Conservation (phyloP, 495 filamentous ascomycete species). For the Glarea lozoyensis region DNA sequence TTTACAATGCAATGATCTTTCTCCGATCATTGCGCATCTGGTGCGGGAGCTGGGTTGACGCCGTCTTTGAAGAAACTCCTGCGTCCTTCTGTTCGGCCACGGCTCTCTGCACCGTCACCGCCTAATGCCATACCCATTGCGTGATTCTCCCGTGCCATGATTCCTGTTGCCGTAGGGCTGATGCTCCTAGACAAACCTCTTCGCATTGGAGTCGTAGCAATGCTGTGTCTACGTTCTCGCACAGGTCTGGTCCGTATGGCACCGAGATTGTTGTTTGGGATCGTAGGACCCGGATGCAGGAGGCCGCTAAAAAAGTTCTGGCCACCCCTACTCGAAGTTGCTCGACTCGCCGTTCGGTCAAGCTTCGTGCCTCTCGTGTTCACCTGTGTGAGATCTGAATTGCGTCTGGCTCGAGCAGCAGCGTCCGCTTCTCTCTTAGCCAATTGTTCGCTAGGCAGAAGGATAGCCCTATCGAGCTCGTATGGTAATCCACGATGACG, state of each 20-base stretch:
- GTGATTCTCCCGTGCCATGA: not conserved
- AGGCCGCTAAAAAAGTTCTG: constrained; percentile 13
- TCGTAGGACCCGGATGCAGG: constrained; percentile 20
- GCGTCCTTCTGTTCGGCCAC: constrained; percentile 8
- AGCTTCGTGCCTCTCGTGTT: constrained; percentile 2
- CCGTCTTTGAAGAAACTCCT: constrained; percentile 13
- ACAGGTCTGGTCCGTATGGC: not conserved
- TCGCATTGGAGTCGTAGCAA: not conserved
- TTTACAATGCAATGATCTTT: too few relatives aligned
- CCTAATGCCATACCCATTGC: not conserved
- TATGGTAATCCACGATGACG: constrained; percentile 89
- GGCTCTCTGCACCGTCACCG: not conserved
- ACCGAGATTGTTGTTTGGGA: constrained; percentile 12
- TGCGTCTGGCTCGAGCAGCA: constrained; percentile 3
- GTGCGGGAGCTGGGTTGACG: constrained; percentile 9
- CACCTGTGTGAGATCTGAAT: constrained; percentile 5
- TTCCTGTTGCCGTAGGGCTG: not conserved
- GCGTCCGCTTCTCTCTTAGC: constrained; percentile 10
- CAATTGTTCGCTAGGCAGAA: constrained; percentile 69
- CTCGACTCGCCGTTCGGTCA: not conserved
- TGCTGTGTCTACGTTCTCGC: constrained; percentile 5
- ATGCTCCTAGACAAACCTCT: constrained; percentile 37
- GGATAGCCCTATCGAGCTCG: constrained; percentile 81
- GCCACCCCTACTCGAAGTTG: not conserved
- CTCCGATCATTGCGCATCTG: not conserved